A percentile compares a stretch with the other conserved stretches of the same genome.
Conservation (phyloP, 2,329 filamentous ascomycete species). For the Rhynchosporium graminicola region DNA sequence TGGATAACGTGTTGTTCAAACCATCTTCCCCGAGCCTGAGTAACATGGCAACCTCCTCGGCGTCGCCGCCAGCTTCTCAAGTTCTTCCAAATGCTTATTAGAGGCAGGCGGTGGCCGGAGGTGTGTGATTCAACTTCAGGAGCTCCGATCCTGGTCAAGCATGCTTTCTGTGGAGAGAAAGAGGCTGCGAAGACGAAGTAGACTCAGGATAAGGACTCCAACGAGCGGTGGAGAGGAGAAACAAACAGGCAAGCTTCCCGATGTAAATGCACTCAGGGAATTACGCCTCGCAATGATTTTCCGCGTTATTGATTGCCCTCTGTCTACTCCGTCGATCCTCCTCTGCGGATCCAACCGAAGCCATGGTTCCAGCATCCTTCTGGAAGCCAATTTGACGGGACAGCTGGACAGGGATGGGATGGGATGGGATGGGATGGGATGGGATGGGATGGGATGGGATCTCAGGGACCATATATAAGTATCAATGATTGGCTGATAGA, state of each 20-base stretch:
- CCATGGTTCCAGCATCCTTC: background rate
- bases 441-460: background rate
- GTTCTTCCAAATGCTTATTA: background rate
- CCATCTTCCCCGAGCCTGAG: too few relatives aligned
- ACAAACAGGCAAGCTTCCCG: too few relatives aligned
- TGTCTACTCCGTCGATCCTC: background rate
- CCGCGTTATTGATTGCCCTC: background rate
- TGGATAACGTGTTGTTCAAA: background rate
- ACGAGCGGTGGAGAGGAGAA: too few relatives aligned
- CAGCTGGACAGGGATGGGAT: background rate
- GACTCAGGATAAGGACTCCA: too few relatives aligned
- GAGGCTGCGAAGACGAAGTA: too few relatives aligned
- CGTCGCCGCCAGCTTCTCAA: background rate
- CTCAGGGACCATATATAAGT: constrained; percentile 10
- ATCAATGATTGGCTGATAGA: background rate
- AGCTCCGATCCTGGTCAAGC: too few relatives aligned
- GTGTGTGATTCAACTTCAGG: background rate
- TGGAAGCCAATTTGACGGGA: background rate
- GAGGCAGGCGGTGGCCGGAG: background rate
- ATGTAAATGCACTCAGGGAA: too few relatives aligned
- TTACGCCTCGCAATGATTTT: too few relatives aligned
- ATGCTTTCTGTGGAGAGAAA: too few relatives aligned
- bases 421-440: background rate
- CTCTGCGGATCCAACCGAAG: background rate
- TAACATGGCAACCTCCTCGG: background rate